Conservation (phyloP, 169 alveolate species). For the Perkinsus marinus region DNA sequence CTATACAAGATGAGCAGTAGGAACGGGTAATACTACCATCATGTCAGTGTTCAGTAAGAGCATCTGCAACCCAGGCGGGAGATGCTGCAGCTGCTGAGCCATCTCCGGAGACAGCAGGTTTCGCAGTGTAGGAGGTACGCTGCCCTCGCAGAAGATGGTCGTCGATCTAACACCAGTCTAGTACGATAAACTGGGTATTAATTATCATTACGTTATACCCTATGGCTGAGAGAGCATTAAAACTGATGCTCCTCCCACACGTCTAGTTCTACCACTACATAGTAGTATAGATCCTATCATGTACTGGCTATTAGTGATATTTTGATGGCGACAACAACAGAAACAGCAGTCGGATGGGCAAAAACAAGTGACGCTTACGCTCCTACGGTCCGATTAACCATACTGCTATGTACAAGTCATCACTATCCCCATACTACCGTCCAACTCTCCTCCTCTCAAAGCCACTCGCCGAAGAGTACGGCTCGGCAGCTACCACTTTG, state of each 20-base stretch:
- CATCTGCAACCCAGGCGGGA: constrained; percentile 6
- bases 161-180: not conserved
- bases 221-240: no score
- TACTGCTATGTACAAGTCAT: no score
- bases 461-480: not conserved
- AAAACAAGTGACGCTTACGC: no score
- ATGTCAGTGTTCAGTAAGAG: not conserved
- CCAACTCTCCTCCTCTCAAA: not conserved
- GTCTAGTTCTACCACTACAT: no score
- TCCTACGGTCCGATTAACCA: no score
- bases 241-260: no score
- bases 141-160: not conserved
- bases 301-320: no score
- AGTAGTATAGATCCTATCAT: no score
- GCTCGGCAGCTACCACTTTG: not conserved
- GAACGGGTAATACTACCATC: not conserved
- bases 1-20: not conserved
- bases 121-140: not conserved
- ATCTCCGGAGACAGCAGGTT: not conserved
- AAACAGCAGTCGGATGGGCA: no score
- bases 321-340: no score
- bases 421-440: not conserved
- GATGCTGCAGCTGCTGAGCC: not conserved
- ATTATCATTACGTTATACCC: no score
- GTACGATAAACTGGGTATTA: not conserved